phyloP scores from a whole-genome alignment of 2,329 filamentous ascomycete genomes.

The Emmonsia crescens region DNA sequence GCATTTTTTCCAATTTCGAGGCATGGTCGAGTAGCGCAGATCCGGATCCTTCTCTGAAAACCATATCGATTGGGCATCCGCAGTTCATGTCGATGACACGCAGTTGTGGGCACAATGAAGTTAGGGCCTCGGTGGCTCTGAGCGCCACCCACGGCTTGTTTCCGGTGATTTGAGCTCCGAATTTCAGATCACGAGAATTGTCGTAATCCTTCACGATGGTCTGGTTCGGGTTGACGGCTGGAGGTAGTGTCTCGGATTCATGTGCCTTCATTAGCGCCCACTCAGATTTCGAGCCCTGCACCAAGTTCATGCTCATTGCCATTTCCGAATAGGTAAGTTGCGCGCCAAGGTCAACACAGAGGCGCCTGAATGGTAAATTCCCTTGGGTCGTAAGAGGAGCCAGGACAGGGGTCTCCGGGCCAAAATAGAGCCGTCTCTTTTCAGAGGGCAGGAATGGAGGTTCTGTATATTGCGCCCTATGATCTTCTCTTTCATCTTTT shows the following conservation, averaged over 20 bases:
- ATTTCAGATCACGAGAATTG: constrained; percentile 70
- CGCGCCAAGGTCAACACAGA: constrained; percentile 80
- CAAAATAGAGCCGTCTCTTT: constrained; percentile 89
- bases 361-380: constrained; percentile 83
- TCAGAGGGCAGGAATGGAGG: constrained; percentile 83
- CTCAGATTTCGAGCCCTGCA: constrained; percentile 82
- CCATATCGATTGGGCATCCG: constrained; percentile 90
- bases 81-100: constrained; percentile 93
- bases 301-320: constrained; percentile 81
- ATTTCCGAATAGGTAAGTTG: constrained; percentile 97
- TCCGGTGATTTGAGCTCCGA: constrained; percentile 84
- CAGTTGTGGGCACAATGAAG: constrained; percentile 65
- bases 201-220: constrained; percentile 65
- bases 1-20: constrained; percentile 83
- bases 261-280: constrained; percentile 95
- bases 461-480: constrained; percentile 71
- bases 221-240: constrained; percentile 47
- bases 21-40: constrained; percentile 84
- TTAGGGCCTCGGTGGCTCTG: constrained; percentile 76
- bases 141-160: constrained; percentile 85
- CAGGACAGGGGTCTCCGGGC: constrained; percentile 82
- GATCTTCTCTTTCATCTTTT: constrained; percentile 48
- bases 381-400: constrained; percentile 94
- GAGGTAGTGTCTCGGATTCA: constrained; percentile 65
- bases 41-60: constrained; percentile 78